These are phyloP conservation scores for Rhodotorula glutinis DNA, from an alignment of 1,284 basidiomycete species.

Conservation along the genomic window DNA sequence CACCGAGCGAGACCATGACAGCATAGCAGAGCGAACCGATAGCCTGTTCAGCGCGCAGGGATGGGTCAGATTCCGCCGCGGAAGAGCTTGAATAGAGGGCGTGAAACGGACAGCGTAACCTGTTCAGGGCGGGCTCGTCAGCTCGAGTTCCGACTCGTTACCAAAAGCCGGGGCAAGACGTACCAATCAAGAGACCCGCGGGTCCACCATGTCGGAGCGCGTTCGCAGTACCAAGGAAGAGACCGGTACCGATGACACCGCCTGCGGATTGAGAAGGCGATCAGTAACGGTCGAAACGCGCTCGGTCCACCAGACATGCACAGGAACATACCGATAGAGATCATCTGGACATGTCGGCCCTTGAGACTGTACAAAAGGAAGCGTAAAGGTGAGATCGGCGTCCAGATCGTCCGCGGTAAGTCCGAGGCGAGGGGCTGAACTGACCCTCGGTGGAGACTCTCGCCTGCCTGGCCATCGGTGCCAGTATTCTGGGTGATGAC, in stretches of 20 bases:
- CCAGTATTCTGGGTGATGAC: conserved; percentile 12
- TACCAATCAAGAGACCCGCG: conserved; percentile 42
- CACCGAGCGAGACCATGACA: conserved; percentile 51
- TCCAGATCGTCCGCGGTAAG: not conserved
- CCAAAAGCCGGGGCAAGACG: too few relatives aligned
- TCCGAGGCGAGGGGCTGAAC: not conserved
- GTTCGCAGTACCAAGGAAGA: conserved; percentile 47
- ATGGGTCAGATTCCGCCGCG: conserved; percentile 11
- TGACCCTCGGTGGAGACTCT: conserved; percentile 11
- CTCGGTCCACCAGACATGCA: too few relatives aligned
- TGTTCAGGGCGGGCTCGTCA: too few relatives aligned
- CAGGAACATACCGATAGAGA: conserved; percentile 22
- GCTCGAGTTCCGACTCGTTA: too few relatives aligned
- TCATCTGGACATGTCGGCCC: conserved; percentile 33
- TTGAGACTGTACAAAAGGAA: conserved; percentile 8
- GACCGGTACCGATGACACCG: conserved; percentile 42
- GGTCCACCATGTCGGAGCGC: conserved; percentile 56
- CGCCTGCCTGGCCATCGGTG: not conserved
- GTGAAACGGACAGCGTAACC: conserved; percentile 25
- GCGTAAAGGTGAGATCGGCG: not conserved
- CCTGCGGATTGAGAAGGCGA: not conserved
- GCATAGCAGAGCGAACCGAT: conserved; percentile 49
- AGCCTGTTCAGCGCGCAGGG: conserved; percentile 41
- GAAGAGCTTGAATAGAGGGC: conserved; percentile 23
- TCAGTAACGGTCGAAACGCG: too few relatives aligned